Percentiles rank a stretch among this genome's conserved stretches.
phyloP scores from a whole-genome alignment of 352 stramenopile genomes.

The Phytophthora ramorum region DNA sequence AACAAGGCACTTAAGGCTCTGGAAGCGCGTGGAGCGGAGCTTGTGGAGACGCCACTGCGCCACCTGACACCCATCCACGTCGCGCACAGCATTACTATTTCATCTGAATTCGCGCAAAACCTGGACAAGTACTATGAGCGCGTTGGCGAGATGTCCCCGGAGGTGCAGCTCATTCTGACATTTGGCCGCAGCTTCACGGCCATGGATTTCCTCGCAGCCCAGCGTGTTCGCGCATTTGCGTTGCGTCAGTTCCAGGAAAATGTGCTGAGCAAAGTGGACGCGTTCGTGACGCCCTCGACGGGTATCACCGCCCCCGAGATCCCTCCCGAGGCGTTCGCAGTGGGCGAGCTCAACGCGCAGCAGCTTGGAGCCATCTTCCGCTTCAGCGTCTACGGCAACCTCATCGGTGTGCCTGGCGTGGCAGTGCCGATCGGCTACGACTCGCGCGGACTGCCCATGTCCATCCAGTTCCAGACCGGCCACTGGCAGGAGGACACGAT shows the following conservation, averaged over 20 bases:
- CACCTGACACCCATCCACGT: constrained; percentile 83
- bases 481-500: constrained; percentile 84
- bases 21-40: constrained; percentile 59
- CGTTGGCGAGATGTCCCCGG: constrained; percentile 65
- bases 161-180: constrained; percentile 76
- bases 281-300: constrained; percentile 89
- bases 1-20: constrained; percentile 61
- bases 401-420: constrained; percentile 86
- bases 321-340: constrained; percentile 44
- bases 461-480: constrained; percentile 77
- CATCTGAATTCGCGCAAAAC: constrained; percentile 79
- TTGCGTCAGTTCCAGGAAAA: constrained; percentile 75
- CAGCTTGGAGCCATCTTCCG: constrained; percentile 75
- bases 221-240: constrained; percentile 86
- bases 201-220: constrained; percentile 85
- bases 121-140: constrained; percentile 72
- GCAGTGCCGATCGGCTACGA: constrained; percentile 82
- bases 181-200: constrained; percentile 73
- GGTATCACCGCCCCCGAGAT: constrained; percentile 82
- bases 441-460: constrained; percentile 65
- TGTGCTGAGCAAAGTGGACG: constrained; percentile 87
- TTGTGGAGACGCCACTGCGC: constrained; percentile 82
- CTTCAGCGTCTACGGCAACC: constrained; percentile 88
- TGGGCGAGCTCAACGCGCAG: constrained; percentile 64
- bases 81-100: constrained; percentile 84